phyloP scores from a whole-genome alignment of 2,329 filamentous ascomycete species.

The Phialemoniopsis sp. region DNA sequence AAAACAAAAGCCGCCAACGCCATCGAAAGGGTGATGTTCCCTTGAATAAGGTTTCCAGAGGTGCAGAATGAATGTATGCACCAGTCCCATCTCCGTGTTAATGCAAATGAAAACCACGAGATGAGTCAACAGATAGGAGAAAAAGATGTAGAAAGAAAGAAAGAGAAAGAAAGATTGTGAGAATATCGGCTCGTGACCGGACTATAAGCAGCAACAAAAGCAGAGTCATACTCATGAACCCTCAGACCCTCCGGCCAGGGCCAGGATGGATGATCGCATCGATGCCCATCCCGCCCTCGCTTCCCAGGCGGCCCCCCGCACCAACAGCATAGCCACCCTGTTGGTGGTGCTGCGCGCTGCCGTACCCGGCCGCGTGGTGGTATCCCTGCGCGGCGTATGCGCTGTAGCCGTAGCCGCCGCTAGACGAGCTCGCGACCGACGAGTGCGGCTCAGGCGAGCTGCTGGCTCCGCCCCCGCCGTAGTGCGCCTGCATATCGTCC shows the following conservation, averaged over 20 bases:
- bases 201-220: neutral
- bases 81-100: neutral
- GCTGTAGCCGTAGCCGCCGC: constrained; percentile 28
- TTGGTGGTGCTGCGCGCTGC: constrained; percentile 34
- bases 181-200: constrained; percentile 1
- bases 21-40: too few species aligned
- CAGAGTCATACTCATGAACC: constrained; percentile 1
- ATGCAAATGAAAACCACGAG: constrained; percentile 1
- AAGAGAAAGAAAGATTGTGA: constrained; percentile 1
- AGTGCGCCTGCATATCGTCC: constrained; percentile 51
- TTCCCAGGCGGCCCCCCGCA: constrained; percentile 43
- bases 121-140: constrained; percentile 4
- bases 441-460: constrained; percentile 32
- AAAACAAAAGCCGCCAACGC: too few species aligned
- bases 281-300: constrained; percentile 56
- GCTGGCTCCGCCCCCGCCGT: constrained; percentile 34
- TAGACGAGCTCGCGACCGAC: constrained; percentile 35
- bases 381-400: constrained; percentile 18
- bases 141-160: constrained; percentile 4
- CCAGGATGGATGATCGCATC: constrained; percentile 53
- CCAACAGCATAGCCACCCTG: constrained; percentile 28
- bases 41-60: too few species aligned
- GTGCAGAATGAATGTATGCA: too few species aligned
- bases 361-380: constrained; percentile 15
- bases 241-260: neutral